phyloP scores from a whole-genome alignment of 2,329 filamentous ascomycete species.

The Exophiala xenobiotica region DNA sequence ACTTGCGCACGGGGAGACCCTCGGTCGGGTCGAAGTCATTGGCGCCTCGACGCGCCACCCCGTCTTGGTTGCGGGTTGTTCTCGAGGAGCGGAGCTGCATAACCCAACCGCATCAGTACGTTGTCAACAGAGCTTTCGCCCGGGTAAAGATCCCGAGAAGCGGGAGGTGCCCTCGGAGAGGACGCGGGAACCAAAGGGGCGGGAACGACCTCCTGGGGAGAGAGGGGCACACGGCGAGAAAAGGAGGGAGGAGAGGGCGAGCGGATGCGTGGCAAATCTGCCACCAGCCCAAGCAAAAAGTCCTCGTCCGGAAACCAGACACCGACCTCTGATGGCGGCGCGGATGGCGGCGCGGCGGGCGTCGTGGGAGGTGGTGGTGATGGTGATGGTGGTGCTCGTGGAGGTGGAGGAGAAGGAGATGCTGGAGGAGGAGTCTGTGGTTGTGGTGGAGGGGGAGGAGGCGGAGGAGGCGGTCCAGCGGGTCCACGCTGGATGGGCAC shows the following conservation, averaged over 20 bases:
- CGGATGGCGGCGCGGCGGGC: neutral
- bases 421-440: neutral
- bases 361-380: neutral
- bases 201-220: neutral
- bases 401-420: neutral
- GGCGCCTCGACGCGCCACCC: conserved; percentile 40
- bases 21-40: conserved; percentile 65
- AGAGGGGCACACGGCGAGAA: neutral
- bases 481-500: too few relatives aligned
- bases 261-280: too few relatives aligned
- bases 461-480: too few relatives aligned
- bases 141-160: neutral
- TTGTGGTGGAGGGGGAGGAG: neutral
- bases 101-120: neutral
- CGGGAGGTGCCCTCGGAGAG: neutral
- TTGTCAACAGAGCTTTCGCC: neutral
- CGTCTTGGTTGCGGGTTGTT: conserved; percentile 56
- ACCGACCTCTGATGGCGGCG: neutral
- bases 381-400: too few relatives aligned
- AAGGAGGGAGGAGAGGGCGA: too few relatives aligned
- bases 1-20: conserved; percentile 87
- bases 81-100: conserved; percentile 25
- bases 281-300: too few relatives aligned
- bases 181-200: neutral
- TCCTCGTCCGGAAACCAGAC: too few relatives aligned